Percentiles rank a stretch among this genome's conserved stretches.
Conservation (phyloP, 148 eudicot genomes). For the Vaccinium corymbosum region DNA sequence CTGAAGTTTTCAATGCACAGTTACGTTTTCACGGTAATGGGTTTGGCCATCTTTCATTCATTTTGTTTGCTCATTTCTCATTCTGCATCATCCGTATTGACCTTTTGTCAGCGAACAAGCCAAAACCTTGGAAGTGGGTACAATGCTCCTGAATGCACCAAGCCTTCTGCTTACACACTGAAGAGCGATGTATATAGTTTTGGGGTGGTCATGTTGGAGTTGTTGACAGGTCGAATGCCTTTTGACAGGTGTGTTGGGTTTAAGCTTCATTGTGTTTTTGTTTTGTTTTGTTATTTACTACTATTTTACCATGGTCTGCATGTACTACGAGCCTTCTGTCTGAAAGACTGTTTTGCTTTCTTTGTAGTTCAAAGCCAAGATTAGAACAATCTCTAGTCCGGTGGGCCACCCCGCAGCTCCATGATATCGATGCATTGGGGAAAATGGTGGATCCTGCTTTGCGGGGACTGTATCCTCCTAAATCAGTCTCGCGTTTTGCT, state of each 20-base stretch:
- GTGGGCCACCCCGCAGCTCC: conserved; percentile 68
- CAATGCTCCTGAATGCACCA: conserved; percentile 52
- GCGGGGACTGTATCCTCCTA: conserved; percentile 59
- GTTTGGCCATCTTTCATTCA: neutral
- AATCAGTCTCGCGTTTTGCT: conserved; percentile 63
- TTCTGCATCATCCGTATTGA: neutral
- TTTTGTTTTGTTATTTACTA: neutral
- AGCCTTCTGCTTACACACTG: conserved; percentile 35
- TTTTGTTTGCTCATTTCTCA: neutral
- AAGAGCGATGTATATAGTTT: conserved; percentile 73
- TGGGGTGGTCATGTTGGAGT: conserved; percentile 72
- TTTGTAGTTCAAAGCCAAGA: conserved; percentile 43
- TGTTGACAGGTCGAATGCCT: conserved; percentile 73
- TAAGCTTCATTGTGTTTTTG: neutral
- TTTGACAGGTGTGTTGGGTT: conserved; percentile 50
- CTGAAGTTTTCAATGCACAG: neutral
- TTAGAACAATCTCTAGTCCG: conserved; percentile 55
- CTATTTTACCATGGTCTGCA: neutral
- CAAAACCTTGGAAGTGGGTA: conserved; percentile 46
- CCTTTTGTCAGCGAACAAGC: conserved; percentile 33
- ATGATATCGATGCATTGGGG: conserved; percentile 58
- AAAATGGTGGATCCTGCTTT: conserved; percentile 69
- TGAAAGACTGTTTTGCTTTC: neutral
- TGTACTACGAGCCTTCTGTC: neutral
- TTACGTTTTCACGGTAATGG: neutral